Conservation (phyloP, 371 early-diverging fungal species). For the Mucor sp. region DNA sequence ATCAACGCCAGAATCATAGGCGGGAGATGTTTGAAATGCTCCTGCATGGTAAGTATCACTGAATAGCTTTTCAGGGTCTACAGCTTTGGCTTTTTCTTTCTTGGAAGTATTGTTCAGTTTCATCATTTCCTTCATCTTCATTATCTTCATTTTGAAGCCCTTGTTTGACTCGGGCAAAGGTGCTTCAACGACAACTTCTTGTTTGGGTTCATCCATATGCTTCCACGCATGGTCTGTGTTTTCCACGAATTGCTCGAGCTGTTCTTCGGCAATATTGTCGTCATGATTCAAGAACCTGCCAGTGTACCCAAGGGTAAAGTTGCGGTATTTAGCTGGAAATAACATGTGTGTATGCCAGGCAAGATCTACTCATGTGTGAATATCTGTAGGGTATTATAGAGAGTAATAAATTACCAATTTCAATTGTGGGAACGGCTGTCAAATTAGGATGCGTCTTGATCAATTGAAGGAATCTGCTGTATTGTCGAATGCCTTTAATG, state of each 20-base stretch:
- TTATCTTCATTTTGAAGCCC: no score
- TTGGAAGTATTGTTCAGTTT: background rate
- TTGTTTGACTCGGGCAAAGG: background rate
- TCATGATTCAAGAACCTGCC: slow-evolving; percentile 9
- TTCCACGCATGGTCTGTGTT: background rate
- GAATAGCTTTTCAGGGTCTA: no score
- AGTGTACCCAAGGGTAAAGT: background rate
- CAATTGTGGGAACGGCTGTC: slow-evolving; percentile 6
- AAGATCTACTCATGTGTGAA: slow-evolving; percentile 8
- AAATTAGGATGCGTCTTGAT: background rate
- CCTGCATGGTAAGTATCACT: background rate
- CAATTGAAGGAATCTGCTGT: background rate
- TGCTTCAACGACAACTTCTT: background rate
- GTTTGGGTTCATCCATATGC: background rate
- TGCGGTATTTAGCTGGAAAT: slow-evolving; percentile 2
- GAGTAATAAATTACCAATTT: slow-evolving; percentile 1
- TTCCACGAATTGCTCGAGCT: background rate
- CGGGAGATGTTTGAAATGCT: background rate
- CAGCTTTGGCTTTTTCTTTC: no score
- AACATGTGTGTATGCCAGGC: slow-evolving; percentile 20
- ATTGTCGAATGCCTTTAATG: background rate
- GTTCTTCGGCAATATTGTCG: slow-evolving; percentile 6
- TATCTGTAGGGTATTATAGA: background rate
- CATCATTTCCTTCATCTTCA: background rate
- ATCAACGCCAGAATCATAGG: background rate